Base-by-base conservation (phyloP, 2,329 filamentous ascomycete genomes). In the Aspergillus sergii region DNA sequence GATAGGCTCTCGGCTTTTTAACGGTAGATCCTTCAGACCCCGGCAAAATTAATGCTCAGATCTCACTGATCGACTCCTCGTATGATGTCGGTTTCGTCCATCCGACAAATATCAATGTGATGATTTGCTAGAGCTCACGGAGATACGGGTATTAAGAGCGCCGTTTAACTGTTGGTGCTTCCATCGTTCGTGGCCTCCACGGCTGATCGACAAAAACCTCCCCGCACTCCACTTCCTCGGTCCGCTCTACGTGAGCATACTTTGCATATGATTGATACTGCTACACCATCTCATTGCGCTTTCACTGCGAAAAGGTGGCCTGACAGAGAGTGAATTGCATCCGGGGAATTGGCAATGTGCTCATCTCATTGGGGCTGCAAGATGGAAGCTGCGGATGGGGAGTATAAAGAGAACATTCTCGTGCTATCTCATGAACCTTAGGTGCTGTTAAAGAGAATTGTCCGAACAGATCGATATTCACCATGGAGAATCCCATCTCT, bases 401-500 rank as follows among this genome's bases (percentile, higher is more conserved):
- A 11, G 43, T 46, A 46, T 46, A 46, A 46, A 46, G 19, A 6
- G 10, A 14, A 16, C n/a, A 12, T 23, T 23, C n/a, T 23, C 5
- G n/a, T 23, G 14, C n/a, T 14, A 6, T 23, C 21, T 14, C 2
- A 23, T 14, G 21, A 23, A 10, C 7, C n/a, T 21, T 7, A 23
- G n/a, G 5, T 12, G 21, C 10, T 10, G 21, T 46, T 19, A 46
- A 23, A 23, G n/a, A 14, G 23, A 1, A 45, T 5, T 7, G 21
- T 5, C 11, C 2, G 43, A 23, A 23, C n/a, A 11, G 21, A 46
- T 14, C 5, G 11, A 30, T 8, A 41, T 34, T 10, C 51, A 58
- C 23, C 45, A 65, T 66, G 65, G 58, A 66, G n/a, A 58, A 60
- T 34, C 34, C 58, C 4, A 23, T 66, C 10, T 34, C 59, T 16